Percentiles rank a stretch among this genome's conserved stretches.
These are phyloP conservation scores for Sordariomycetes sp. DNA, from an alignment of 2,329 filamentous ascomycete genomes.

Conservation along the genomic window DNA sequence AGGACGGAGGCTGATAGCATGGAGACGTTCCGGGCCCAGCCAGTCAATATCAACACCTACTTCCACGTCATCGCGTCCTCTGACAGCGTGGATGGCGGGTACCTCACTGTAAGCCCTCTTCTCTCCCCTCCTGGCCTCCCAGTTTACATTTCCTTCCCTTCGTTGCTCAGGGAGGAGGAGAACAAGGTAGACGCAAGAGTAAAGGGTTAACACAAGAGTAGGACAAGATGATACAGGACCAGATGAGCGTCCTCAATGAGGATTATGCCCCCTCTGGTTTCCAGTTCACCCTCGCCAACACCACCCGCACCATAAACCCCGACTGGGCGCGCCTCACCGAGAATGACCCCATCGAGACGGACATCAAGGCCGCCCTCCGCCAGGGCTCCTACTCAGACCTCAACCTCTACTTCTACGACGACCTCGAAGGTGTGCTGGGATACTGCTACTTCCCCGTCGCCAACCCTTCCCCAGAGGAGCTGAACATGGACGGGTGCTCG, in stretches of 20 bases:
- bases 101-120: neutral
- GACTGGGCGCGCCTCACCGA: constrained; percentile 22
- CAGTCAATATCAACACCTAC: constrained; percentile 9
- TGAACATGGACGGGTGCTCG: constrained; percentile 25
- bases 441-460: constrained; percentile 32
- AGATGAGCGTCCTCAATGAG: constrained; percentile 23
- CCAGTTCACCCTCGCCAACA: constrained; percentile 25
- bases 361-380: constrained; percentile 30
- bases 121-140: neutral
- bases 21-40: neutral
- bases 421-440: constrained; percentile 21
- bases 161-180: neutral
- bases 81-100: neutral
- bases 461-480: constrained; percentile 14
- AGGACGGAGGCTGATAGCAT: constrained; percentile 8
- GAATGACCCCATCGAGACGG: constrained; percentile 15
- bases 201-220: constrained; percentile 1
- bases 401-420: constrained; percentile 31
- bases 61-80: constrained; percentile 18
- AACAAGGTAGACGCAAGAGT: neutral
- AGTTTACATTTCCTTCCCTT: too few species aligned
- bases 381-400: constrained; percentile 25
- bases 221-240: constrained; percentile 9
- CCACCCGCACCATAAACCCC: constrained; percentile 27
- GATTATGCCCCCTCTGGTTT: constrained; percentile 26